phyloP scores from a whole-genome alignment of 805 yeast genomes.

The Lachancea sp. region DNA sequence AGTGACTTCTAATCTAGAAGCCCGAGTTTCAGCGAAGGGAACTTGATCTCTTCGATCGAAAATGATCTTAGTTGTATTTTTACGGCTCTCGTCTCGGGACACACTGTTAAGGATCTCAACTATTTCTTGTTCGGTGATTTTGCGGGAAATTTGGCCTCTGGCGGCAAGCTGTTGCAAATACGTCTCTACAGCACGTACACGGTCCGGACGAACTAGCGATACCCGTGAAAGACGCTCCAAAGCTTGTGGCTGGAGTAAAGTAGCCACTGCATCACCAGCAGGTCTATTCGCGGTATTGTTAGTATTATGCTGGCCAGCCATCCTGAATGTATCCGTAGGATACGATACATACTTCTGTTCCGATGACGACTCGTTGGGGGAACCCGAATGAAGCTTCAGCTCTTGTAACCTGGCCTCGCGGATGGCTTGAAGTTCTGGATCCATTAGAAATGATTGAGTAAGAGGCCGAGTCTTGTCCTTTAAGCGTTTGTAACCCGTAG shows the following conservation, averaged over 20 bases:
- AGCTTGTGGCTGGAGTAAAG: conserved; percentile 74
- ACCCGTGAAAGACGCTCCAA: conserved; percentile 84
- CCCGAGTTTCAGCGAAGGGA: conserved; percentile 29
- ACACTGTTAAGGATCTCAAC: conserved; percentile 79
- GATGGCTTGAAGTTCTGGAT: conserved; percentile 84
- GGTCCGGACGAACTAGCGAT: conserved; percentile 81
- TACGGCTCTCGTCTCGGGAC: conserved; percentile 63
- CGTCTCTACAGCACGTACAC: conserved; percentile 83
- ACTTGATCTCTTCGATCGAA: conserved; percentile 46
- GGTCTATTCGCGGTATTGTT: conserved; percentile 1
- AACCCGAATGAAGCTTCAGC: conserved; percentile 53
- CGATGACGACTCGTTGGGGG: conserved; percentile 17
- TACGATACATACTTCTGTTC: conserved; percentile 13
- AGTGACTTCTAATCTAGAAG: background rate
- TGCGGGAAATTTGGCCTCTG: conserved; percentile 64
- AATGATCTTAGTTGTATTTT: conserved; percentile 59
- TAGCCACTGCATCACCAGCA: conserved; percentile 42
- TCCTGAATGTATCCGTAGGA: background rate
- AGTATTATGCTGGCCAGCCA: background rate
- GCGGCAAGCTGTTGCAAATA: conserved; percentile 65
- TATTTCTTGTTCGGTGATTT: conserved; percentile 74
- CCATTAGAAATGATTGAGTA: conserved; percentile 44
- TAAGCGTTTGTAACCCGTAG: background rate
- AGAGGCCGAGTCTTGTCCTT: background rate
- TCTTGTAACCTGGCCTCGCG: conserved; percentile 90